Conservation (phyloP, 108 stramenopile species). For the Discostella pseudostelligera region DNA sequence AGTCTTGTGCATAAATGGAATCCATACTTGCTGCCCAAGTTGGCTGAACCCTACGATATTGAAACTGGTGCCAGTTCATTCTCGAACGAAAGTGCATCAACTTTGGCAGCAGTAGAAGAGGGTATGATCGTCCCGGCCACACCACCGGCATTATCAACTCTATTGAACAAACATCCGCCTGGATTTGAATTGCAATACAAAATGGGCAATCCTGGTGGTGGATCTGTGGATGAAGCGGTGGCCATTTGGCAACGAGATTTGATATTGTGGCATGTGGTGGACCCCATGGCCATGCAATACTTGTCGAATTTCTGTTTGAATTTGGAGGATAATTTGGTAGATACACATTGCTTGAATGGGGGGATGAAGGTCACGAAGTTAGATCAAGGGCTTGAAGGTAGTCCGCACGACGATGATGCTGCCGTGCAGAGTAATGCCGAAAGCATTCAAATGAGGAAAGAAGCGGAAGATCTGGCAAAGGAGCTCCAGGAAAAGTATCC, state of each 20-base stretch:
- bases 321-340: constrained; percentile 38
- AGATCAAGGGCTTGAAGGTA: background rate
- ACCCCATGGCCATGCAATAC: constrained; percentile 36
- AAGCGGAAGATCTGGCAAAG: constrained; percentile 39
- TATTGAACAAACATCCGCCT: constrained; percentile 33
- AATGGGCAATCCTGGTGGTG: constrained; percentile 47
- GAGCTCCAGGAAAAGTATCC: constrained; percentile 32
- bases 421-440: constrained; percentile 5
- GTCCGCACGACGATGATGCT: background rate
- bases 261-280: constrained; percentile 43
- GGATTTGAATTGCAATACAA: constrained; percentile 45
- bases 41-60: constrained; percentile 18
- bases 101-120: background rate
- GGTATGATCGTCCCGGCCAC: background rate
- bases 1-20: constrained; percentile 51
- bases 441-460: constrained; percentile 17
- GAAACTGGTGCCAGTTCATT: constrained; percentile 7
- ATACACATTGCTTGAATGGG: constrained; percentile 21
- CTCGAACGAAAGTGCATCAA: background rate
- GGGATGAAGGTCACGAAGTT: background rate
- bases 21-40: constrained; percentile 35
- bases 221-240: constrained; percentile 40
- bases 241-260: constrained; percentile 48
- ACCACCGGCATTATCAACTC: constrained; percentile 27
- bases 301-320: constrained; percentile 32